Base-by-base conservation (phyloP, 495 filamentous ascomycete species). In the Aspergillus bridgeri region DNA sequence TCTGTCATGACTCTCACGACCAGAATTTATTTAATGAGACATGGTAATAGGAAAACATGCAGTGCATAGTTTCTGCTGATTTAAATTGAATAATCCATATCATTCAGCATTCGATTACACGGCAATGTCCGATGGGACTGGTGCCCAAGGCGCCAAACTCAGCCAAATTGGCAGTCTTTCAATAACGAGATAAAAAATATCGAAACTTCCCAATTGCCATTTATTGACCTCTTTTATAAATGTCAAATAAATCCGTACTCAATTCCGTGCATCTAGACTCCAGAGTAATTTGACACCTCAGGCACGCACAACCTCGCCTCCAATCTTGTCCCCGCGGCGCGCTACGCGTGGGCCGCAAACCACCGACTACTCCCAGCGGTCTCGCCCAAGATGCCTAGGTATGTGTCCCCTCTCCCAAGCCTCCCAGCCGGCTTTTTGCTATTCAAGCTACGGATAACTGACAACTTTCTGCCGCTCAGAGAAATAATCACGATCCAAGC, bases 401-500 rank as follows among this genome's bases (percentile, higher is more conserved):
- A 65, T 29, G 70, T 63, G 49, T n/a, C 57, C 23, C 15, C 54
- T 18, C 21, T 27, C n/a, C 33, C 15, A 44, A 6, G 27, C 6
- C 33, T 38, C 17, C 33, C 13, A 13, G 33, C 33, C 9, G 33
- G 17, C 33, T 38, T 13, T 13, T 38, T 38, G 33, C 1, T 15
- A 38, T 15, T 42, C 3, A 38, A 52, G 13, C 48, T 42, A n/a
- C 52, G 24, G 13, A 46, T 54, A 43, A 24, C 25, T 58, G 33
- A 58, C 51, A 33, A 52, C 11, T 3, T n/a, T 42, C 25, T 33
- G 18, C 3, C 3, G 24, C 54, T 6, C 48, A 98, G 94, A 76
- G 94, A 98, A 83, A 98, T 98, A 69, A 98, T 98, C 74, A 98
- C 95, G 42, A 89, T 98, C 60, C 94, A 98, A 77, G 92, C 95